Base-by-base conservation (phyloP, 441 rosid species). In the Isatis lusitanica region DNA sequence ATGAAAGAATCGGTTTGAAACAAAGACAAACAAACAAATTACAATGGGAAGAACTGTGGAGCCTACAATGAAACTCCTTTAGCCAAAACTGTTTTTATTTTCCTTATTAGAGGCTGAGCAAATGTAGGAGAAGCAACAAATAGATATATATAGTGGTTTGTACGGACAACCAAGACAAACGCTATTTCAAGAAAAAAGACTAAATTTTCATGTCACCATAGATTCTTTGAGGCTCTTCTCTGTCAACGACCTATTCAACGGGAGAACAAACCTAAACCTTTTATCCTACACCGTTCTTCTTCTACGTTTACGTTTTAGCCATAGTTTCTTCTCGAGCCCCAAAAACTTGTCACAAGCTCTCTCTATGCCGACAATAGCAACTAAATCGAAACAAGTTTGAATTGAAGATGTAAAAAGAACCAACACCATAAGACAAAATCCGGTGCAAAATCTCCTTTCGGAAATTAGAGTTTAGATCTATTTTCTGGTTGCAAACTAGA, bases 11-110 rank as follows among this genome's bases (percentile, higher is more conserved):
- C 17, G 30, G 50, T n/a, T 21, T 30, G 18, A 71, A 51, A 70
- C 30, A 9, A 42, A 40, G 30, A 28, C 4, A 43, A 48, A 17
- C 17, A 18, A 16, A 30, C 31, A 51, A 30, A 50, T 48, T 57
- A 71, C 50, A 71, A 50, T 61, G 63, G 80, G 70, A 63, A 57
- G 78, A 70, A 68, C 70, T 17, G 67, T 64, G 79, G 76, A 70
- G 79, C 52, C 40, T 21, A 50, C 48, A 36, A 70, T 59, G 71
- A 46, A 69, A 75, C 59, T 62, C 70, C 59, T 68, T 31, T 30
- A 38, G 18, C 73, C 61, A 53, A 67, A 68, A 16, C 42, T 55
- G 15, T 6, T 9, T 42, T n/a, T 56, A 11, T 18, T 35, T 35
- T 57, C 35, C 47, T 47, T 58, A 18, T 44, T 70, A 46, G 58